phyloP scores from a whole-genome alignment of 495 filamentous ascomycete genomes.

The Penicillium verhagenii region DNA sequence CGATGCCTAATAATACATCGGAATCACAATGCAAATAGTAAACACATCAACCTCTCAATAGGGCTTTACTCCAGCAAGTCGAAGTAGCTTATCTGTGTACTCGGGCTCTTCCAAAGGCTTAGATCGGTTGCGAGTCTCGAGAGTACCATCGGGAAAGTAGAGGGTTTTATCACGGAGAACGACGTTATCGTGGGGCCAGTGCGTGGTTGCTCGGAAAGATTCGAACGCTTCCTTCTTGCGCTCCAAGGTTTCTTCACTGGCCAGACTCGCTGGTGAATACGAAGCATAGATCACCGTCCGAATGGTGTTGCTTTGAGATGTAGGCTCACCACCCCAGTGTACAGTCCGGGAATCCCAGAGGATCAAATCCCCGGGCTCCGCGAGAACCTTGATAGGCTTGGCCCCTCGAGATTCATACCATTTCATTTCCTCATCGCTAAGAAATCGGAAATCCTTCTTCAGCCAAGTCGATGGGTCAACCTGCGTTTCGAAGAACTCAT shows the following conservation, averaged over 20 bases:
- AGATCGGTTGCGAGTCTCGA: constrained; percentile 34
- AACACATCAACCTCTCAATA: constrained; percentile 17
- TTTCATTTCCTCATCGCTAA: constrained; percentile 31
- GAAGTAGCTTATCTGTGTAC: constrained; percentile 29
- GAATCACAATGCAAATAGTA: too few species aligned
- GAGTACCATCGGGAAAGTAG: constrained; percentile 23
- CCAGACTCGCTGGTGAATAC: constrained; percentile 37
- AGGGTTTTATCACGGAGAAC: constrained; percentile 18
- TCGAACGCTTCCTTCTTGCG: constrained; percentile 38
- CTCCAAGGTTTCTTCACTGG: constrained; percentile 26
- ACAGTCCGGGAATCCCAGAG: constrained; percentile 44
- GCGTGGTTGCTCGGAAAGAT: constrained; percentile 36
- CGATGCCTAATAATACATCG: not conserved
- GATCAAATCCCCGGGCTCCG: constrained; percentile 43
- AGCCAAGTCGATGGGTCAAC: constrained; percentile 25
- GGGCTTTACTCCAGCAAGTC: constrained; percentile 32
- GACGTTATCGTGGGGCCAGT: constrained; percentile 43
- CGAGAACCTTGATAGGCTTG: constrained; percentile 34
- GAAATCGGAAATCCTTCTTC: constrained; percentile 28
- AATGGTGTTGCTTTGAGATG: constrained; percentile 22
- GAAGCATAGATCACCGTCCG: constrained; percentile 38
- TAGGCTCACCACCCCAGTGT: constrained; percentile 34
- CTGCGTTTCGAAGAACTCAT: constrained; percentile 36
- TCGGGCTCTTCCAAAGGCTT: constrained; percentile 34
- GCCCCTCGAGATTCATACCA: constrained; percentile 34